phyloP scores from a whole-genome alignment of 2,329 filamentous ascomycete species.

The Juglanconis oblonga region DNA sequence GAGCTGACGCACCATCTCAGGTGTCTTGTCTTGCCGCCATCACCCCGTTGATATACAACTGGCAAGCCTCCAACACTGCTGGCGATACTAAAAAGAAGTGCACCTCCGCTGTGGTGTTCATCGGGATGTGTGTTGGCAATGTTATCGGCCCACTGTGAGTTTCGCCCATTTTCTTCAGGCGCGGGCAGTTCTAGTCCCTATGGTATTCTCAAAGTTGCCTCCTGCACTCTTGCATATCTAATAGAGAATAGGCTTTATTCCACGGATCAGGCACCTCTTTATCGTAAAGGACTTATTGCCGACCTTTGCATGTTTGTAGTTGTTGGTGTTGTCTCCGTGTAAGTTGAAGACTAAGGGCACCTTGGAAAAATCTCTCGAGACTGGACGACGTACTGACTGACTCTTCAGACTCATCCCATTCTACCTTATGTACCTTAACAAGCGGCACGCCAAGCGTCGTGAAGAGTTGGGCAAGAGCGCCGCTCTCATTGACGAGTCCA shows the following conservation, averaged over 20 bases:
- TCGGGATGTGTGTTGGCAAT: slow-evolving; percentile 64
- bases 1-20: not conserved
- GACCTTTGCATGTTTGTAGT: slow-evolving; percentile 61
- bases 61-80: slow-evolving; percentile 61
- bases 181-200: too few relatives aligned
- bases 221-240: not conserved
- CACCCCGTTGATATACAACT: slow-evolving; percentile 58
- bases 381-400: slow-evolving; percentile 18
- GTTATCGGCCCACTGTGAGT: slow-evolving; percentile 56
- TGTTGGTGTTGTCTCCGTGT: slow-evolving; percentile 48
- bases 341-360: not conserved
- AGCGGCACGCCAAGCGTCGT: slow-evolving; percentile 50
- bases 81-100: slow-evolving; percentile 70
- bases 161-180: not conserved
- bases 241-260: slow-evolving; percentile 46
- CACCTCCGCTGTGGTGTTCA: slow-evolving; percentile 61
- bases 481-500: slow-evolving; percentile 54
- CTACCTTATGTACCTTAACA: slow-evolving; percentile 53
- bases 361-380: slow-evolving; percentile 17
- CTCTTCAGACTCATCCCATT: slow-evolving; percentile 30
- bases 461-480: slow-evolving; percentile 59
- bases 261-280: slow-evolving; percentile 54
- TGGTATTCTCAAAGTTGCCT: not conserved
- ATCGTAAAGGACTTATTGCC: slow-evolving; percentile 54
- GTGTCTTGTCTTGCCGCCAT: slow-evolving; percentile 26